These are phyloP conservation scores for Leptodermis oblonga DNA, from an alignment of 257 asterid species.

Conservation along the genomic window DNA sequence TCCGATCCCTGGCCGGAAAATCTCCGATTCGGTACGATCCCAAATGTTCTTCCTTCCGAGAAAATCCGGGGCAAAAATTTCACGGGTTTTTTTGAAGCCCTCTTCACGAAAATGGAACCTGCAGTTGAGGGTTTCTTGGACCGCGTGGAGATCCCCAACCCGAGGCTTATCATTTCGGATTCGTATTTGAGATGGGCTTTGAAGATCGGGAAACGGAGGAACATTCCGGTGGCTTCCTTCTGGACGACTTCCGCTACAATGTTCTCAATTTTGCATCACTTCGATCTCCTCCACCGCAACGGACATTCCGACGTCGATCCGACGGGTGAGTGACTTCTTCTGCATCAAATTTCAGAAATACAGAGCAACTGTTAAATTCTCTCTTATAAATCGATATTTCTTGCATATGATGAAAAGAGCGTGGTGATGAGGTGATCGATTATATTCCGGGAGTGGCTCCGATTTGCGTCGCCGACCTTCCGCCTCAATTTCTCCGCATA, in stretches of 20 bases:
- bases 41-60: conserved; percentile 8
- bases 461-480: conserved; percentile 48
- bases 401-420: conserved; percentile 23
- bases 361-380: background rate
- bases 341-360: background rate
- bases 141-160: background rate
- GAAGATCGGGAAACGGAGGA: conserved; percentile 47
- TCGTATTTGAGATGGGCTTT: conserved; percentile 41
- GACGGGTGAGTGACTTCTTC: conserved; percentile 37
- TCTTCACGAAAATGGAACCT: conserved; percentile 2
- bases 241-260: conserved; percentile 72
- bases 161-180: background rate
- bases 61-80: background rate
- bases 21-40: background rate
- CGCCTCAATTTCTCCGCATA: conserved; percentile 29
- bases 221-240: conserved; percentile 72
- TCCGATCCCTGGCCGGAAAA: conserved; percentile 16
- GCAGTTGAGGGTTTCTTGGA: conserved; percentile 3
- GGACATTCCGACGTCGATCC: conserved; percentile 41
- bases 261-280: conserved; percentile 46
- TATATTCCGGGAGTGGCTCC: conserved; percentile 48
- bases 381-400: background rate
- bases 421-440: conserved; percentile 42
- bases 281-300: conserved; percentile 34
- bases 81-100: background rate